Base-by-base conservation (phyloP, 1,139 yeast genomes). In the Maudiozyma humilis region DNA sequence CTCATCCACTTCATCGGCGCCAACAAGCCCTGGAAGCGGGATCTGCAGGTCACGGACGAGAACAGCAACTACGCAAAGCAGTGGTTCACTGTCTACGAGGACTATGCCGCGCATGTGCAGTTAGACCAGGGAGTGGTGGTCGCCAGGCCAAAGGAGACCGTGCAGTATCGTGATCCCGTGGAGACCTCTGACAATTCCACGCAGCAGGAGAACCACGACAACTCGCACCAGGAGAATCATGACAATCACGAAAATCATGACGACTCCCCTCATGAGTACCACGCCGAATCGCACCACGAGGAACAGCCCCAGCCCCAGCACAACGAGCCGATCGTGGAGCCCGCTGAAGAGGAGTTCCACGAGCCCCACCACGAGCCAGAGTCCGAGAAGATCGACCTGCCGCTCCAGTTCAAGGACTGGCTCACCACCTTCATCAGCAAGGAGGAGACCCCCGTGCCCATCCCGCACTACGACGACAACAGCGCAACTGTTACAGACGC, bases 1-100 rank as follows among this genome's bases (percentile, higher is more conserved):
- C 67, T 83, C 32, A 69, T 85, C 18, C 98, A 91, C 64, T 91
- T 81, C 57, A 85, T 88, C 51, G 97, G 97, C 1, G 67, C 76
- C 1, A 54, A 60, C 34, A 89, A 91, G 63, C 98, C 98, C 0
- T 91, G 97, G 97, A 52, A 47, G 42, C 44, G 42, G 13, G 52
- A 53, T 56, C 36, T 49, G 5, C 35, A 41, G 23, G 40, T 41
- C 19, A 41, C 44, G 18, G 42, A 39, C 17, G 41, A 34, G 18
- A 16, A 42, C 2, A 49, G 48, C 32, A 48, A 48, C n/a, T 55
- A 50, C 25, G 38, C 46, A 1, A 44, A 47, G 7, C 45, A 40
- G 19, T 57, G 61, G 61, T 47, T 47, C 32, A 42, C 45, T 2
- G 43, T 47, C 3, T 55, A 51, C 44, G 20, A 43, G 17, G 53